These are phyloP conservation scores for Microascus cirrosus DNA, from an alignment of 2,329 filamentous ascomycete species.

Conservation along the genomic window DNA sequence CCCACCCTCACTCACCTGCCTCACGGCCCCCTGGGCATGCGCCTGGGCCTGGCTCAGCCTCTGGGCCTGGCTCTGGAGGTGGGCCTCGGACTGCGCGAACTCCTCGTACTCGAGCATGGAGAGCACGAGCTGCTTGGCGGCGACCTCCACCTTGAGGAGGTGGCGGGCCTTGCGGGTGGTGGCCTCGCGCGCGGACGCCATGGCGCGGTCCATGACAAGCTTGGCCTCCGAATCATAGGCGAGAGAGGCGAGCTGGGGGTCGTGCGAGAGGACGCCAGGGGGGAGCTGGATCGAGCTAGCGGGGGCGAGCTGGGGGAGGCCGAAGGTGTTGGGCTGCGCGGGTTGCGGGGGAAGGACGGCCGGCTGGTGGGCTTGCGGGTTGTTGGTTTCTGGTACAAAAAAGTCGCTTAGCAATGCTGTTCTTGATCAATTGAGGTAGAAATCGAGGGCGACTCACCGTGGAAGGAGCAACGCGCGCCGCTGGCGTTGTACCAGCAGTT, in stretches of 20 bases:
- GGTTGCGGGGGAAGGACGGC: constrained; percentile 7
- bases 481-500: constrained; percentile 56
- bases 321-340: constrained; percentile 4
- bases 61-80: constrained; percentile 1
- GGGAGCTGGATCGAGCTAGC: constrained; percentile 3
- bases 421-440: not conserved
- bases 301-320: constrained; percentile 4
- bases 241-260: constrained; percentile 7
- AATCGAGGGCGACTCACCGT: constrained; percentile 29
- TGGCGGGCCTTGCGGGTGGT: constrained; percentile 29
- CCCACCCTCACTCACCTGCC: not conserved
- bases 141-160: constrained; percentile 39
- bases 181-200: constrained; percentile 30
- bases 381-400: constrained; percentile 31
- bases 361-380: constrained; percentile 23
- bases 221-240: constrained; percentile 23
- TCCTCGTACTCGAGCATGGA: constrained; percentile 41
- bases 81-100: constrained; percentile 17
- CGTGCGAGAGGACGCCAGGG: constrained; percentile 4
- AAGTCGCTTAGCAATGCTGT: not conserved
- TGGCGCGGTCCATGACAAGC: constrained; percentile 31
- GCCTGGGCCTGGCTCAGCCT: not conserved
- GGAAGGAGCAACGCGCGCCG: constrained; percentile 47
- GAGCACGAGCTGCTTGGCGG: constrained; percentile 42
- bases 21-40: not conserved